phyloP scores from a whole-genome alignment of 1,284 basidiomycete species.

The Cutaneotrichosporon cyanovorans region DNA sequence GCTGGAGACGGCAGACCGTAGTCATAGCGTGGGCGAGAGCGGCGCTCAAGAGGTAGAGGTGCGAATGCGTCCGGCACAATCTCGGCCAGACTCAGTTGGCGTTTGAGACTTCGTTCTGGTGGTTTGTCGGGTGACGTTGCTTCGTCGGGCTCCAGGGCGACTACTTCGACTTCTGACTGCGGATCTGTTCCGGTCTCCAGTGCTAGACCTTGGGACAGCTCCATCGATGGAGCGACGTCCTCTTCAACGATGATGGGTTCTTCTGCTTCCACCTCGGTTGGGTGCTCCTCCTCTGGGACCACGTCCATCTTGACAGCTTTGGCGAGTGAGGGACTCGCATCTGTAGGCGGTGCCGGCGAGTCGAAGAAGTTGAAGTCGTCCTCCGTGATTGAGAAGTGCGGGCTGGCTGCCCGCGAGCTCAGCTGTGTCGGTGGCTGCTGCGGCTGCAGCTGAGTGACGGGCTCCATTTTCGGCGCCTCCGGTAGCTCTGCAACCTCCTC shows the following conservation, averaged over 20 bases:
- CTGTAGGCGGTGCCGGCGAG: constrained; percentile 20
- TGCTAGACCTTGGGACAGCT: neutral
- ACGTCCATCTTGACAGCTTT: neutral
- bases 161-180: constrained; percentile 1
- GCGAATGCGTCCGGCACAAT: constrained; percentile 30
- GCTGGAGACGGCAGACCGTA: constrained; percentile 35
- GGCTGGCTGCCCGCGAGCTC: neutral
- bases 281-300: neutral
- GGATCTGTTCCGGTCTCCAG: neutral
- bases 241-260: neutral
- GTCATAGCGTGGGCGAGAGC: constrained; percentile 12
- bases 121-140: too few relatives aligned
- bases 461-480: neutral
- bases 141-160: neutral
- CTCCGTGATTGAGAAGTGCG: constrained; percentile 25
- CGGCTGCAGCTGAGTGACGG: neutral
- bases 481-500: constrained; percentile 4
- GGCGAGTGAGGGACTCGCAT: too few relatives aligned
- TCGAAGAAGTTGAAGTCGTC: constrained; percentile 45
- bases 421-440: neutral
- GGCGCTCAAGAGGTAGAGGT: constrained; percentile 15
- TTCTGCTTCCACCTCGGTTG: neutral
- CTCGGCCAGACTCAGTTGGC: constrained; percentile 7
- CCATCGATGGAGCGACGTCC: too few relatives aligned
- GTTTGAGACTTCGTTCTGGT: neutral